A percentile compares a stretch with the other conserved stretches of the same genome.
Conservation (phyloP, 352 stramenopile species). For the Pythium sukuiense region DNA sequence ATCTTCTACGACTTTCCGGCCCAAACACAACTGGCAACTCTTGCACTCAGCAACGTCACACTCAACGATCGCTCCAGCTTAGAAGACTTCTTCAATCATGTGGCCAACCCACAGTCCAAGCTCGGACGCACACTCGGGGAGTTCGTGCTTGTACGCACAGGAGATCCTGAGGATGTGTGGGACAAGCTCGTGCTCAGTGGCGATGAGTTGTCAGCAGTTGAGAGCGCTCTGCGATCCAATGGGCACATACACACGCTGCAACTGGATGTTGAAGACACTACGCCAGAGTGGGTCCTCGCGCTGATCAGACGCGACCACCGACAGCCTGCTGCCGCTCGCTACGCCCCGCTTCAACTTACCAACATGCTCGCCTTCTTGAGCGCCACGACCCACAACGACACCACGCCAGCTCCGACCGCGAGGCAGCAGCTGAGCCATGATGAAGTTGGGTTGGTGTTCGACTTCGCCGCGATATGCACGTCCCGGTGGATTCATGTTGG, state of each 20-base stretch:
- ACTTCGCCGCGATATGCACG: conserved; percentile 10
- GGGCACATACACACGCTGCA: conserved; percentile 15
- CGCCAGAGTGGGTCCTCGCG: not conserved
- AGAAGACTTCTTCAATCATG: not conserved
- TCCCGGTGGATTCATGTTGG: conserved; percentile 9
- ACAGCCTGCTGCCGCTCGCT: conserved; percentile 9
- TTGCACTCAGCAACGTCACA: conserved; percentile 15
- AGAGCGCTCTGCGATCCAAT: conserved; percentile 7
- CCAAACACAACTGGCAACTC: not conserved
- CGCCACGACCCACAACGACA: not conserved
- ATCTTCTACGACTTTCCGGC: not conserved
- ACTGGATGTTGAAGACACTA: conserved; percentile 2
- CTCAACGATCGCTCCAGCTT: conserved; percentile 1
- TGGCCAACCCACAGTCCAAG: conserved; percentile 7
- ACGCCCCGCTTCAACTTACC: conserved; percentile 1
- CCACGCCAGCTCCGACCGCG: not conserved
- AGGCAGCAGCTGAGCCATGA: conserved; percentile 5
- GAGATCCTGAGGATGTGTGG: not conserved
- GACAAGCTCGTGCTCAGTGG: not conserved
- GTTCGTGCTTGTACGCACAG: conserved; percentile 11
- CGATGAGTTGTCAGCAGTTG: conserved; percentile 1
- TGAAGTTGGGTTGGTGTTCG: conserved; percentile 8
- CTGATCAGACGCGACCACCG: not conserved
- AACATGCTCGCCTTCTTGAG: conserved; percentile 14
- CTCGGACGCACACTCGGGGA: conserved; percentile 10